A percentile compares a stretch with the other conserved stretches of the same genome.
phyloP scores from a whole-genome alignment of 2,329 filamentous ascomycete species.

The Rachicladosporium sp. region DNA sequence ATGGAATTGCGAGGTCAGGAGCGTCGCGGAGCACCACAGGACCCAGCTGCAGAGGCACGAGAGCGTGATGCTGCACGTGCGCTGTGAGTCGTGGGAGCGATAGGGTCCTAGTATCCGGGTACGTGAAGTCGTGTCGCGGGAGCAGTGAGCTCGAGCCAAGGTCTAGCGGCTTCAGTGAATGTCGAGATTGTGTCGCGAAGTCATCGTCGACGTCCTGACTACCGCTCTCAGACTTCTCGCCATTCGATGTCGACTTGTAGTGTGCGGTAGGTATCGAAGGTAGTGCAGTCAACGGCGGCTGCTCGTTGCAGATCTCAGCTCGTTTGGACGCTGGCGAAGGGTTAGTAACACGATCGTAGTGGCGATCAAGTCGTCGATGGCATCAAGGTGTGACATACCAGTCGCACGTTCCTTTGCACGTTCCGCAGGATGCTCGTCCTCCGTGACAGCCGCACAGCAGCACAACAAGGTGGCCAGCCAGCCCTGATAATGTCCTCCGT shows the following conservation, averaged over 20 bases:
- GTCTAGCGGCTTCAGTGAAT: constrained; percentile 11
- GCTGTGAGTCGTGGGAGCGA: not conserved
- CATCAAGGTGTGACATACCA: not conserved
- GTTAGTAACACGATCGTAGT: not conserved
- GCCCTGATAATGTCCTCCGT: constrained; percentile 14
- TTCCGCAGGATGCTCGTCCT: constrained; percentile 15
- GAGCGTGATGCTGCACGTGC: constrained; percentile 13
- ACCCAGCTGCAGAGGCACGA: constrained; percentile 16
- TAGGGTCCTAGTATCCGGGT: not conserved
- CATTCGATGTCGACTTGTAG: not conserved
- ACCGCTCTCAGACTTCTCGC: not conserved
- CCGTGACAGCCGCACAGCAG: constrained; percentile 19
- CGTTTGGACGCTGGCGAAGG: not conserved
- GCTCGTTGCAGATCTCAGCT: not conserved
- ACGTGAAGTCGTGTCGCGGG: constrained; percentile 1
- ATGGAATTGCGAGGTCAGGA: not conserved
- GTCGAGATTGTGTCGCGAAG: not conserved
- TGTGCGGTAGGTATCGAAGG: not conserved
- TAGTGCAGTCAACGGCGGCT: not conserved
- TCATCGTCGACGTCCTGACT: constrained; percentile 1
- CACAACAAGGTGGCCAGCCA: constrained; percentile 24
- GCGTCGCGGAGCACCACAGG: constrained; percentile 14
- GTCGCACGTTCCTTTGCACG: constrained; percentile 10
- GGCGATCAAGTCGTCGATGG: too few relatives aligned
- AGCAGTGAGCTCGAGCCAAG: constrained; percentile 13